Evolutionary conservation across 495 filamentous ascomycete species (phyloP), one percentile per base, ranked within the genome.

Genomic region (Talaromyces wortmannii): DNA sequence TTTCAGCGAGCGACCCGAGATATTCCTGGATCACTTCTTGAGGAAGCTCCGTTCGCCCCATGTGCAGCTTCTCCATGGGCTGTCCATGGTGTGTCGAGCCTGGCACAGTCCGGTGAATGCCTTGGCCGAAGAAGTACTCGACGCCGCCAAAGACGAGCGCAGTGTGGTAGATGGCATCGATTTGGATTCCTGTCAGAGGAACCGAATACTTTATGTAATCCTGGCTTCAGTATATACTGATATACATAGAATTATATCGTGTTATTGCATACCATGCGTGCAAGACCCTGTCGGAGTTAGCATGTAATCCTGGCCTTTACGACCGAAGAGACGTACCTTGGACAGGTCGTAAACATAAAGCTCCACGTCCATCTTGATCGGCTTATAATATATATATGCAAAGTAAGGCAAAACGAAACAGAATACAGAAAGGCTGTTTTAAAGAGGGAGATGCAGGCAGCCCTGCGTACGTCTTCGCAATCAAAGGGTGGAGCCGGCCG

Each of bases 311-410:
- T 16, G 31, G 56, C 7, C 7, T 23, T 8, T 46, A 46, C 10
- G 40, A 51, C 18, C 45, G 6, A 16, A 57, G 17, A 40, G 47
- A 51, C 59, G 49, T 57, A 83, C 91, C 66, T 85, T 78, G 13
- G 94, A 96, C 40, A 98, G 81, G 76, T 98, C 94, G 61, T 98
- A 98, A 52, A 96, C 85, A 56, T 96, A 92, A 47, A 97, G 80
- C 63, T 92, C 78, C 40, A 96, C 89, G 56, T 95, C 88, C 91
- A 96, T 96, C 30, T 32, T 61, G 44, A 54, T 13, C 48, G 2
- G 5, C 17, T 13, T 17, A 17, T 23, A 46, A 46, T 16, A 6
- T 23, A 15, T 15, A 46, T 3, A 15, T 46, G 15, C 17, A 7
- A 12, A 7, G 17, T 16, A 46, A 4, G 7, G 7, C 7, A 46